A percentile compares a stretch with the other conserved stretches of the same genome.
These are phyloP conservation scores for Fusarium beomiforme DNA, from an alignment of 2,329 filamentous ascomycete genomes.

Conservation along the genomic window DNA sequence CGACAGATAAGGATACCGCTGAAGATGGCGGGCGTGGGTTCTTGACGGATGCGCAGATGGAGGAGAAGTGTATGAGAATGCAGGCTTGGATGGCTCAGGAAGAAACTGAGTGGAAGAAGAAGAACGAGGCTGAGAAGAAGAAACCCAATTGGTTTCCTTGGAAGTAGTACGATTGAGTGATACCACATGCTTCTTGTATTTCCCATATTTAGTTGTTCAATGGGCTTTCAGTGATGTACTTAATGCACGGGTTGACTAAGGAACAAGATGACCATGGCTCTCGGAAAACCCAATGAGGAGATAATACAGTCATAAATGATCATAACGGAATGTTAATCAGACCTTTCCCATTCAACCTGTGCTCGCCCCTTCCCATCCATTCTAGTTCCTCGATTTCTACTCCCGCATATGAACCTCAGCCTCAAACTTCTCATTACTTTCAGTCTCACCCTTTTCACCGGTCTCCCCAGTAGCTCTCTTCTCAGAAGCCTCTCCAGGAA, in stretches of 20 bases:
- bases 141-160: conserved; percentile 36
- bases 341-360: background rate
- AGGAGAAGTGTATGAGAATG: conserved; percentile 47
- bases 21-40: conserved; percentile 54
- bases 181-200: background rate
- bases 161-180: conserved; percentile 7
- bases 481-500: conserved; percentile 40
- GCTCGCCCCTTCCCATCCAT: accelerated
- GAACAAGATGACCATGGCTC: background rate
- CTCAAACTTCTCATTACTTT: conserved; percentile 36
- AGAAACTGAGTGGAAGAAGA: conserved; percentile 42
- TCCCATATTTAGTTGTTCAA: too few species aligned
- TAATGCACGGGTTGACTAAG: background rate
- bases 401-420: conserved; percentile 16
- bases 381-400: background rate
- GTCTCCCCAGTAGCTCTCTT: conserved; percentile 29
- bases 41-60: conserved; percentile 51
- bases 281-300: too few species aligned
- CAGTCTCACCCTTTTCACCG: conserved; percentile 9
- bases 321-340: background rate
- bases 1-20: conserved; percentile 52
- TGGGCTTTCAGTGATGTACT: background rate
- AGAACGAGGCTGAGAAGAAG: conserved; percentile 36
- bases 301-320: background rate
- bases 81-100: conserved; percentile 46